Percentiles rank a stretch among this genome's conserved stretches.
phyloP scores from a whole-genome alignment of 2,329 filamentous ascomycete species.

The Diaporthe aspalathi region DNA sequence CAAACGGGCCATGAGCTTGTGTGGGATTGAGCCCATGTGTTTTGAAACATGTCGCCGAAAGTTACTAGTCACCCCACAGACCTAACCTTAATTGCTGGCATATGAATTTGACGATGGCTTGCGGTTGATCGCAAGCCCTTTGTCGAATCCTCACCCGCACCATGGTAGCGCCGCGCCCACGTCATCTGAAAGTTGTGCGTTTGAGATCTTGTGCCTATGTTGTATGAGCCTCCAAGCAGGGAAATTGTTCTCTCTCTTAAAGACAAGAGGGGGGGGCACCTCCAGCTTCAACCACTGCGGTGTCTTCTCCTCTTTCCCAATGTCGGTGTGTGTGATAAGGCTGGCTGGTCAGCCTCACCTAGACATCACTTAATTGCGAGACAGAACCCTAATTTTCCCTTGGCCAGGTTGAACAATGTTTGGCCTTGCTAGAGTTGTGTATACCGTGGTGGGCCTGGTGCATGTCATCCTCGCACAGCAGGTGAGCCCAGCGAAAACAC shows the following conservation, averaged over 20 bases:
- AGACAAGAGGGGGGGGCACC: not conserved
- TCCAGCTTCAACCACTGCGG: not conserved
- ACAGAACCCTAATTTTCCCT: constrained; percentile 16
- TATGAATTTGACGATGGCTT: not conserved
- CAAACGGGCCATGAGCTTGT: constrained; percentile 26
- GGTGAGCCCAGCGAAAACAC: constrained; percentile 3
- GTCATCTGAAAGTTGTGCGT: constrained; percentile 14
- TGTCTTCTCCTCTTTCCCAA: not conserved
- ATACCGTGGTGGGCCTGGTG: not conserved
- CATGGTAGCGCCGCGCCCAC: not conserved
- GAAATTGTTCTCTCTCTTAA: constrained; percentile 9
- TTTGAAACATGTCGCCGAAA: constrained; percentile 25
- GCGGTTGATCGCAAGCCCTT: constrained; percentile 1
- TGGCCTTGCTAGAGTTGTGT: constrained; percentile 7
- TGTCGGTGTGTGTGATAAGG: constrained; percentile 19
- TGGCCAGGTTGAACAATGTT: constrained; percentile 17
- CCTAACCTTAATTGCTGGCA: not conserved
- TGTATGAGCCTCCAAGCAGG: not conserved
- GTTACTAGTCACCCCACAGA: constrained; percentile 13
- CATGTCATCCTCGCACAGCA: constrained; percentile 21
- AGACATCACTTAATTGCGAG: constrained; percentile 19
- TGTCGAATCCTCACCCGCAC: not conserved
- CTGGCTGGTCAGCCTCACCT: constrained; percentile 28
- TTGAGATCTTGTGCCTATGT: not conserved
- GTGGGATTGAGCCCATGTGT: constrained; percentile 18